phyloP scores from a whole-genome alignment of 2,329 filamentous ascomycete species.

The Xylaria digitata region DNA sequence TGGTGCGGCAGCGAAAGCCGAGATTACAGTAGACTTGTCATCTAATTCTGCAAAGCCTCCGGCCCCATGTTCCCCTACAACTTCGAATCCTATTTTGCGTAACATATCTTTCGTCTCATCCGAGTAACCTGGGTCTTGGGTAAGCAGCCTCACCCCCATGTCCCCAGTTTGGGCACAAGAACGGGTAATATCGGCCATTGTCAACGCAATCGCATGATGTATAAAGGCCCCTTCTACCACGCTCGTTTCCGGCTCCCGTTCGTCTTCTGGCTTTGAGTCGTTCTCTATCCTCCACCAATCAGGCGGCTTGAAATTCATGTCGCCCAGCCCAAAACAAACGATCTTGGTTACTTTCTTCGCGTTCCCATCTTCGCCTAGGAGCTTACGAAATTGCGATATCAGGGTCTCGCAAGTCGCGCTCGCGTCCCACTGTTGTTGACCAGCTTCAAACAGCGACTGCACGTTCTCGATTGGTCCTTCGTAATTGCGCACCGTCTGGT shows the following conservation, averaged over 20 bases:
- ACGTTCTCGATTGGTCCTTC: slow-evolving; percentile 36
- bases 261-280: slow-evolving; percentile 33
- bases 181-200: slow-evolving; percentile 39
- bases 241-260: slow-evolving; percentile 34
- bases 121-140: slow-evolving; percentile 45
- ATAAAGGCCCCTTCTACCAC: slow-evolving; percentile 30
- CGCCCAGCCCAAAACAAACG: slow-evolving; percentile 46
- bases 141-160: slow-evolving; percentile 37
- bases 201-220: slow-evolving; percentile 44
- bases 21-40: slow-evolving; percentile 53
- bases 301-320: slow-evolving; percentile 39
- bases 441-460: slow-evolving; percentile 35
- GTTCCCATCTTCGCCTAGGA: slow-evolving; percentile 28
- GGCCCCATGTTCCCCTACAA: slow-evolving; percentile 44
- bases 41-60: slow-evolving; percentile 54
- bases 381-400: slow-evolving; percentile 35
- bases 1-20: slow-evolving; percentile 49
- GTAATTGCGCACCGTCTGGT: slow-evolving; percentile 38
- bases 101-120: slow-evolving; percentile 39
- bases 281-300: slow-evolving; percentile 39
- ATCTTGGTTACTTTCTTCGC: slow-evolving; percentile 44
- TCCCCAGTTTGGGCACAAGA: slow-evolving; percentile 25
- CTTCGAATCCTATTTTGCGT: slow-evolving; percentile 42
- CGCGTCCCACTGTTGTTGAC: slow-evolving; percentile 37
- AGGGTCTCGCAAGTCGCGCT: slow-evolving; percentile 43